Base-by-base conservation (phyloP, 768 basidiomycete species). In the Mycena rosella region DNA sequence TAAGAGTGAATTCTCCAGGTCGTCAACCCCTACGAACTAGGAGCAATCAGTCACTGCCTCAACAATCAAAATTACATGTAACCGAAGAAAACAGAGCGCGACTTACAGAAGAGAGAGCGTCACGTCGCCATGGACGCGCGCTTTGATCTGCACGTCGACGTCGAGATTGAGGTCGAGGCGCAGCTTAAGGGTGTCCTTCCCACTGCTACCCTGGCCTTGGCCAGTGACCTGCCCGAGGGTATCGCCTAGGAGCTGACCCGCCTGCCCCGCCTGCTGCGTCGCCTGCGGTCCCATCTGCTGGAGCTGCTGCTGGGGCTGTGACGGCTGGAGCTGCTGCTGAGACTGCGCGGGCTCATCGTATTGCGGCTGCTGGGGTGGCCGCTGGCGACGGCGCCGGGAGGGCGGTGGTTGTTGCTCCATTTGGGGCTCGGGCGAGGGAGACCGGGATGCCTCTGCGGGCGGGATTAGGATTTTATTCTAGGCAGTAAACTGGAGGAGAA, bases 361-460 rank as follows among this genome's bases (percentile, higher is more conserved):
- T n/a, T n/a, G n/a, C n/a, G n/a, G n/a, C n/a, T n/a, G n/a, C n/a
- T n/a, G n/a, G n/a, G n/a, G n/a, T n/a, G n/a, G n/a, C n/a, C n/a
- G n/a, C n/a, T n/a, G n/a, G n/a, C n/a, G n/a, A n/a, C 53, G 54
- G 22, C 54, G 54, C 24, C 54, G 36, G 36, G 54, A 42, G 22
- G 54, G 30, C 15, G 36, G 36, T 24, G n/a, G 54, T 38, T 49
- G 48, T 26, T 42, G 54, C 22, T 24, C 54, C 54, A 38, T 55
- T 26, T 55, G 36, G 36, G 54, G 54, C 18, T 55, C 54, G 38
- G 38, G 36, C 22, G 54, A 55, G 22, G 54, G 36, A 34, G 54
- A 40, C 13, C 36, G 54, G 10, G 53, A 55, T 22, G 48, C 54
- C 38, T 55, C 24, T 36, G 27, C 38, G 22, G 54, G 27, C 54